Evolutionary conservation across 2,329 filamentous ascomycete genomes (phyloP), one percentile per base, ranked within the genome.

Genomic region (Trichoderma sp.): DNA sequence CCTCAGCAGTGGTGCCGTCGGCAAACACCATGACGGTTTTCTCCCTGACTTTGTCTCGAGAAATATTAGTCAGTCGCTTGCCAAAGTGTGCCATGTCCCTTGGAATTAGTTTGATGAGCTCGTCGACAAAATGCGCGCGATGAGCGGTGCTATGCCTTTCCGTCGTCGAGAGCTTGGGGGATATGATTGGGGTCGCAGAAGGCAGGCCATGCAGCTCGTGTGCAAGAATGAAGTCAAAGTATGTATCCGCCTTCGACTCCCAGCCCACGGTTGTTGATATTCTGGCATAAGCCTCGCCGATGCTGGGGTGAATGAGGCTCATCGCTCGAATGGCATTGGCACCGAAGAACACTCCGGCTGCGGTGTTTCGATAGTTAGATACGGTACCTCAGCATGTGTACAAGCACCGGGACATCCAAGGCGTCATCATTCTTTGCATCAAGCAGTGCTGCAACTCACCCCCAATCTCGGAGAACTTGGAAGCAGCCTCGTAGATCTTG

Each of bases 301-400:
- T 72, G 26, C 75, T 76, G 1, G 82, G 81, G 45, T 82, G 80
- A 67, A 86, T 81, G 5, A 83, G 74, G 17, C 78, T 75, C 80
- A 88, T 83, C 3, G 85, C 83, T 24, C 81, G 80, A 34, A 80
- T 77, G 3, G 84, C 82, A 67, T 86, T 86, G 43, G 83, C 81
- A 1, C 83, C 83, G 54, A 88, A 2, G 81, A 79, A 1, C 88
- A 78, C 6, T 85, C 86, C 2, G 84, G 83, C 2, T 63, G 26
- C 3, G 34, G 41, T 14, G 24, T 26, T 34, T 62, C 26, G 54
- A 39, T 17, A 7, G 34, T 39, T 14, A 34, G 30, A 10, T 34
- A 44, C 24, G 6, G 26, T 15, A 10, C 9, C 21, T 45, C 34
- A 28, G 21, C 7, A 52, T 19, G 30, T n/a, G n/a, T 30, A 51